phyloP scores from a whole-genome alignment of 257 asterid genomes.

The Nicotiana tomentosiformis region DNA sequence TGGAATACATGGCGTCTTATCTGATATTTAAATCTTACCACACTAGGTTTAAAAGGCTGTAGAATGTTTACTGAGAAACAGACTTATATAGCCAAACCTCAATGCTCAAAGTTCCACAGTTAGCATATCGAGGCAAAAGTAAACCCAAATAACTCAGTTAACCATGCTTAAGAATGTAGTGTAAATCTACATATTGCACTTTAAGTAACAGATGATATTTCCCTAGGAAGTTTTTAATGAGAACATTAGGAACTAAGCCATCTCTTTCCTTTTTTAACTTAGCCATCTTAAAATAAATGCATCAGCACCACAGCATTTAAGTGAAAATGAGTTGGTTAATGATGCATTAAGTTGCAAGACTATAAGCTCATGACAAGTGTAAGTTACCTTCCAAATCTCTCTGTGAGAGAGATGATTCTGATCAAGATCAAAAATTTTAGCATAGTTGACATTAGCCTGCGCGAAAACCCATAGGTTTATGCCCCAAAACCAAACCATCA shows the following conservation, averaged over 20 bases:
- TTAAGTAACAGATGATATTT: not conserved
- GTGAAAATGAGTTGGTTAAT: not conserved
- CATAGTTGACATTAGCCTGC: conserved; percentile 65
- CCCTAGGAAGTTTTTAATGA: not conserved
- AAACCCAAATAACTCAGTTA: not conserved
- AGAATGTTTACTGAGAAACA: not conserved
- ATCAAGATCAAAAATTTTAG: conserved; percentile 90
- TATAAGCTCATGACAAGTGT: not conserved
- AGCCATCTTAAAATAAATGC: not conserved
- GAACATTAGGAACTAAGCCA: not conserved
- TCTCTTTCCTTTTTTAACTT: not conserved
- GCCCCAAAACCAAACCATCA: conserved; percentile 99
- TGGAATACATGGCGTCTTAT: not conserved
- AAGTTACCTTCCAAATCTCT: conserved; percentile 92
- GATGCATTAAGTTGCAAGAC: not conserved
- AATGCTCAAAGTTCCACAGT: not conserved
- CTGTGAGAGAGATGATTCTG: conserved; percentile 84
- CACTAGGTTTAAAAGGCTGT: not conserved
- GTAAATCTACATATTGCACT: not conserved
- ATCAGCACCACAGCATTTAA: conserved; percentile 4
- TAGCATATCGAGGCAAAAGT: not conserved
- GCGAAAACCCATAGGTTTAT: conserved; percentile 85
- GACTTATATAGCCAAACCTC: not conserved
- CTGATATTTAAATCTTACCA: not conserved
- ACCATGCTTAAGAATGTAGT: not conserved